phyloP scores from a whole-genome alignment of 345 rosid species.

The Excoecaria cochinchinensis region DNA sequence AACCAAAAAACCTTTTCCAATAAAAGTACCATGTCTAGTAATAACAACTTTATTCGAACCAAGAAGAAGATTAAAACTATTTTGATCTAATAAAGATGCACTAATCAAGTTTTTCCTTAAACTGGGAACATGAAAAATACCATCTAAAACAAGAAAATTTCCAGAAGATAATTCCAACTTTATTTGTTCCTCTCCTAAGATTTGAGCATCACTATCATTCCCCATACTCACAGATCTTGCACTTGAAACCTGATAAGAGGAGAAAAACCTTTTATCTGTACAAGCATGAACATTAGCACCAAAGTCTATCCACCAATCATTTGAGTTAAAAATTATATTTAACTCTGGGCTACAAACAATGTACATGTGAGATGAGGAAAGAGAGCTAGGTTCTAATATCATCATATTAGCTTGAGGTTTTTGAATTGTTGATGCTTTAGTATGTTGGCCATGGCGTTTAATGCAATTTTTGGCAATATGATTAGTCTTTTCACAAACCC shows the following conservation, averaged over 20 bases:
- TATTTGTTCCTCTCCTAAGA: background rate
- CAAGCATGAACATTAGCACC: background rate
- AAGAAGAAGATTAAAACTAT: too few relatives aligned
- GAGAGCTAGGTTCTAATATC: background rate
- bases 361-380: background rate
- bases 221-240: background rate
- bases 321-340: background rate
- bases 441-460: background rate
- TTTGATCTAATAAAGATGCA: too few relatives aligned
- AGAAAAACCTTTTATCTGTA: background rate
- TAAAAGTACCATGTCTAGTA: too few relatives aligned
- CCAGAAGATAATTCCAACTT: too few relatives aligned
- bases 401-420: constrained; percentile 1
- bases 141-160: too few relatives aligned
- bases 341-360: background rate
- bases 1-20: too few relatives aligned
- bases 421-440: background rate
- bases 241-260: background rate
- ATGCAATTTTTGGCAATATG: background rate
- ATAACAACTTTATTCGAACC: too few relatives aligned
- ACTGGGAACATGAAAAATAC: too few relatives aligned
- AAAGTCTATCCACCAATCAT: constrained; percentile 1
- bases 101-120: too few relatives aligned
- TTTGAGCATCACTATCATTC: background rate
- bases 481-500: background rate